Evolutionary conservation across 768 basidiomycete genomes (phyloP).

Genomic region (Dioszegia hungarica): DNA sequence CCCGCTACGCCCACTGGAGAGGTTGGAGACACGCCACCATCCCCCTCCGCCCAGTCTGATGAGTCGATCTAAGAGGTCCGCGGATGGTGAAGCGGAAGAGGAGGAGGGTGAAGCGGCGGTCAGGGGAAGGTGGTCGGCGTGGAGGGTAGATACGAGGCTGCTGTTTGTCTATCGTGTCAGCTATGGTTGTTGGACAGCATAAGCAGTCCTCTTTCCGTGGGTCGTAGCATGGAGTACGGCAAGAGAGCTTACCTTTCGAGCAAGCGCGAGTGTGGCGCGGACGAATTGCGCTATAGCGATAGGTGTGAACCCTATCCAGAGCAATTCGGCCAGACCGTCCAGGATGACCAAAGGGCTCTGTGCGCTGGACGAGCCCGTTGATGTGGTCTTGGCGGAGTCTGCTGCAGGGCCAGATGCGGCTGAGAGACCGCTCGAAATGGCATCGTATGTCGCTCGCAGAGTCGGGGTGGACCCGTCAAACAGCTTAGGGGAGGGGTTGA

Average conservation of each 20-base stretch:
- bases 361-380: neutral
- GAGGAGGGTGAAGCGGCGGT: slow-evolving; percentile 10
- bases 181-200: neutral
- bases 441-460: slow-evolving; percentile 22
- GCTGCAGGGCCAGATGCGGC: no score
- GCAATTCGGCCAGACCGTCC: slow-evolving; percentile 35
- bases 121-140: slow-evolving; percentile 35
- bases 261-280: slow-evolving; percentile 20
- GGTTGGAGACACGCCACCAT: slow-evolving; percentile 40
- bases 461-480: slow-evolving; percentile 20
- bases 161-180: slow-evolving; percentile 16
- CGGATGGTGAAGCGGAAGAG: slow-evolving; percentile 7
- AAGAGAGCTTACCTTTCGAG: slow-evolving; percentile 15
- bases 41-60: slow-evolving; percentile 28
- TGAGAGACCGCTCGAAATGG: no score
- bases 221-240: neutral
- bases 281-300: slow-evolving; percentile 27
- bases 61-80: slow-evolving; percentile 29
- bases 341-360: slow-evolving; percentile 28
- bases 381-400: neutral
- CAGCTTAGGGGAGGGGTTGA: slow-evolving; percentile 21
- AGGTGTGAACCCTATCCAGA: slow-evolving; percentile 28
- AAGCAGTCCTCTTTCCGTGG: neutral
- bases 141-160: slow-evolving; percentile 33
- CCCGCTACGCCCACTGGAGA: slow-evolving; percentile 40